Evolutionary conservation across 1,284 basidiomycete genomes (phyloP).

Genomic region (Irpex sp.): DNA sequence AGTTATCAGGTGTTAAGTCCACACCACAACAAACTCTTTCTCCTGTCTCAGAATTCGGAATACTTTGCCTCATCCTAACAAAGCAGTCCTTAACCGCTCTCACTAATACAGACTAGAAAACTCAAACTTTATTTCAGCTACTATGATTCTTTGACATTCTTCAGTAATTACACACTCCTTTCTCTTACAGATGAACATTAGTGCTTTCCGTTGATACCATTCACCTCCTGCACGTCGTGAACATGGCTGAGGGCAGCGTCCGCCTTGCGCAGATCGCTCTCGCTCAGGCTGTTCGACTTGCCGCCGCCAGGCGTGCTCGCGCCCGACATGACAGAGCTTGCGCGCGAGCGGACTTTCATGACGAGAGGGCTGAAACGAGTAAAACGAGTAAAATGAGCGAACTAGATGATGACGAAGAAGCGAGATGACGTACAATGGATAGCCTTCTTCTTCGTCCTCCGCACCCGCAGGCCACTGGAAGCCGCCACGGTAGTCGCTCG

Average conservation of each 20-base stretch:
- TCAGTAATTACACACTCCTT: too few species aligned
- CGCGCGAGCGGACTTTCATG: slow-evolving; percentile 87
- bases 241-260: slow-evolving; percentile 80
- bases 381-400: slow-evolving; percentile 10
- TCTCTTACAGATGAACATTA: slow-evolving; percentile 4
- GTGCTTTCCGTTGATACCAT: slow-evolving; percentile 25
- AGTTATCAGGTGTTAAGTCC: too few species aligned
- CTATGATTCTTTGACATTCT: too few species aligned
- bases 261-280: slow-evolving; percentile 78
- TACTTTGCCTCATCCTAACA: too few species aligned
- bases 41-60: too few species aligned
- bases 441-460: slow-evolving; percentile 88
- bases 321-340: slow-evolving; percentile 84
- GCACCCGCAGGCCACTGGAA: slow-evolving; percentile 57
- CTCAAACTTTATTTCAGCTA: too few species aligned
- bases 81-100: too few species aligned
- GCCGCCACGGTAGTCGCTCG: slow-evolving; percentile 89
- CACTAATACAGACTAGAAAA: too few species aligned
- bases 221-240: slow-evolving; percentile 32
- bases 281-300: slow-evolving; percentile 73
- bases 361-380: slow-evolving; percentile 66
- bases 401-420: background rate
- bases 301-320: slow-evolving; percentile 86
- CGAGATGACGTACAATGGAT: slow-evolving; percentile 71
- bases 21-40: too few species aligned